Base-by-base conservation (phyloP, 2,329 filamentous ascomycete species). In the Aspergillus fijiensis region DNA sequence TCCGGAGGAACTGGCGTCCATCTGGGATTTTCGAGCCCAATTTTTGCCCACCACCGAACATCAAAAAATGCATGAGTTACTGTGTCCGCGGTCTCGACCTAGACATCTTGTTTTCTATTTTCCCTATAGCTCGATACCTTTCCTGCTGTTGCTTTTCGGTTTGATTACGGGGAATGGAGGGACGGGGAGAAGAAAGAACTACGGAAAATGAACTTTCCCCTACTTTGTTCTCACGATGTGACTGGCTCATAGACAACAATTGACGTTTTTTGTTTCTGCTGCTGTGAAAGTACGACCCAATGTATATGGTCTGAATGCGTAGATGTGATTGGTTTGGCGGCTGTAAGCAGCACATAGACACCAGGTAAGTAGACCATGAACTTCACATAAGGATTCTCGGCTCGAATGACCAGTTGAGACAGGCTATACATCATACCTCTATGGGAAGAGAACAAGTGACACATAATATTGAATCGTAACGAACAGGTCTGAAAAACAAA, bases 221-320 rank as follows among this genome's bases (percentile, higher is more conserved):
- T 45, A 9, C 16, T 45, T 16, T 45, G 5, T 45, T 45, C n/a
- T n/a, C 39, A n/a, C 16, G 54, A 61, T 58, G 60, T 66, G 60
- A 60, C 64, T 58, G 63, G 60, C 56, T 63, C 62, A 67, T 67
- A 67, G 64, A 67, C 58, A 63, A 54, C 59, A 64, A 62, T 61
- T 57, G 51, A 54, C 62, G 4, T 45, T 45, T 45, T 9, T 45
- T 45, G 5, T 45, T 45, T 4, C 16, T 5, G 39, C 1, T 7
- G 16, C 16, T 19, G 5, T 3, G 5, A 9, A 5, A n/a, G 14
- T 45, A 45, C n/a, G 7, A 12, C 16, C 14, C 16, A 45, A 19
- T 19, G 39, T 5, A 12, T 6, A 29, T 29, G 27, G 7, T 29
- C 7, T 29, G 27, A 29, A 29, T 29, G 27, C 27, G 2, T 29